phyloP scores from a whole-genome alignment of 164 flowering plant genomes.

The Magnolia sinica region DNA sequence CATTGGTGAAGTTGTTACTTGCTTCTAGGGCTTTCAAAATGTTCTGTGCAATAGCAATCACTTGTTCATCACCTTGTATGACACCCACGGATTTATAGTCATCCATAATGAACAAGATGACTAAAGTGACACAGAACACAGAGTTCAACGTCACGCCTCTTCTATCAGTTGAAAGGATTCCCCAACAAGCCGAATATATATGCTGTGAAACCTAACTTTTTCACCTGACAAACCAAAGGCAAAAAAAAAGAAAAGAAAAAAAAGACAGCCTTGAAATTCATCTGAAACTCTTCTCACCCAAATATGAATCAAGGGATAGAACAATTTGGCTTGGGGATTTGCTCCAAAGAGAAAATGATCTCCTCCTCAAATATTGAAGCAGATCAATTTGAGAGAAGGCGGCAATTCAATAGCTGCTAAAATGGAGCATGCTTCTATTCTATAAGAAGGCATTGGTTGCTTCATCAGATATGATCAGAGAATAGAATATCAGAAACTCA shows the following conservation, averaged over 20 bases:
- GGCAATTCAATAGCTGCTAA: not conserved
- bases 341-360: too few relatives aligned
- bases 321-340: not conserved
- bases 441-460: too few relatives aligned
- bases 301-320: not conserved
- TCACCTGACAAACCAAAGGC: not conserved
- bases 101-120: not conserved
- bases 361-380: too few relatives aligned
- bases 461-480: not conserved
- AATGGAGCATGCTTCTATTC: not conserved
- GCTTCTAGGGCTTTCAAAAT: not conserved
- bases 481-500: not conserved
- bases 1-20: constrained; percentile 26
- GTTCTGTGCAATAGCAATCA: not conserved
- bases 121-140: not conserved
- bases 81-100: not conserved
- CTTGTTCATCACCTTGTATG: not conserved
- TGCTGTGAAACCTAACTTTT: not conserved
- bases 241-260: not conserved
- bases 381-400: too few relatives aligned
- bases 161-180: not conserved
- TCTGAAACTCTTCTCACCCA: not conserved
- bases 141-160: not conserved
- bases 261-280: not conserved
- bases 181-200: not conserved